Evolutionary conservation across 495 filamentous ascomycete genomes (phyloP).

Genomic region (Penicillium simplicissimum): DNA sequence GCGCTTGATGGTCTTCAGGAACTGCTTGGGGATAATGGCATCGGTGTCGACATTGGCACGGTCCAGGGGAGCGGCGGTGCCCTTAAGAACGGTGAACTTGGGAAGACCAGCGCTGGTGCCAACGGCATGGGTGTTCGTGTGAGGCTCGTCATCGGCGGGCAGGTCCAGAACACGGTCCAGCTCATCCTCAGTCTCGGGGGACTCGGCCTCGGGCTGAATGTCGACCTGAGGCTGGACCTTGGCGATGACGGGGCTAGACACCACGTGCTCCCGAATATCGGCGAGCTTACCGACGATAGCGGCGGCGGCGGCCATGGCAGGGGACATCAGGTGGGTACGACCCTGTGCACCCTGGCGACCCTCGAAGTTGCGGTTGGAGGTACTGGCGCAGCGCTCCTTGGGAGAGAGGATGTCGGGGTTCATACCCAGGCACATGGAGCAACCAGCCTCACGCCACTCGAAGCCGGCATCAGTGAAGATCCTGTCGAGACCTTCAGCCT

Average conservation of each 20-base stretch:
- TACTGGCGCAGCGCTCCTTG: conserved; percentile 89
- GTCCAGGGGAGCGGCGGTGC: conserved; percentile 86
- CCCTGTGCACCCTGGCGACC: conserved; percentile 92
- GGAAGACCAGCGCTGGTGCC: conserved; percentile 65
- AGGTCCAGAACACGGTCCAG: conserved; percentile 76
- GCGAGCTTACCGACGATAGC: conserved; percentile 87
- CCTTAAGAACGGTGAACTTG: conserved; percentile 78
- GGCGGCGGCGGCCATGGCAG: conserved; percentile 92
- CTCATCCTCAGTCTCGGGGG: conserved; percentile 72
- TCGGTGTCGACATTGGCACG: conserved; percentile 93
- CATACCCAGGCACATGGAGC: conserved; percentile 99
- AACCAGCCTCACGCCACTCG: conserved; percentile 97
- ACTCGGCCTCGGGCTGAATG: conserved; percentile 66
- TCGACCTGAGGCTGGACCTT: conserved; percentile 56
- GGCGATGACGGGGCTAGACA: conserved; percentile 56
- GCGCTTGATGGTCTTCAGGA: conserved; percentile 98
- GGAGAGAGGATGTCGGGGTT: conserved; percentile 98
- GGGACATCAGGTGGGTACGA: conserved; percentile 94
- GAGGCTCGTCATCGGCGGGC: conserved; percentile 68
- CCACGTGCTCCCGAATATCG: conserved; percentile 80
- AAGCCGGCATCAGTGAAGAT: conserved; percentile 91
- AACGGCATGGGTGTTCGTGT: conserved; percentile 52
- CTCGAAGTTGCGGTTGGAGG: conserved; percentile 97
- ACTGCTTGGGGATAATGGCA: conserved; percentile 98
- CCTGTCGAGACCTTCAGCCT: conserved; percentile 88